Base-by-base conservation (phyloP, 1,284 basidiomycete species). In the Ceratobasidium papillatum region DNA sequence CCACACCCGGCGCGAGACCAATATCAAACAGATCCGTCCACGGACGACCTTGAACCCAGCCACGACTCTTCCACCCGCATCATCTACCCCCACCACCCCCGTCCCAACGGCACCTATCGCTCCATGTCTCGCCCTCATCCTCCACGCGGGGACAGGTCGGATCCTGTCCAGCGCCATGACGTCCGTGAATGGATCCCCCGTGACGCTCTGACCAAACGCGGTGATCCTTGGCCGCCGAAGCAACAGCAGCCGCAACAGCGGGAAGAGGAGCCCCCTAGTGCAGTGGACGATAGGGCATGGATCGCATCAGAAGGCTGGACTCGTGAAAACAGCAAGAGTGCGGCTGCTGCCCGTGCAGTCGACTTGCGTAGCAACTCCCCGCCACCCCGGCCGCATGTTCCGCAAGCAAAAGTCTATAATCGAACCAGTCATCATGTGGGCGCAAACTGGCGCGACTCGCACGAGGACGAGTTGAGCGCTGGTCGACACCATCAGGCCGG, bases 11-110 rank as follows among this genome's bases (percentile, higher is more conserved):
- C 22, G 22, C 69, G 69, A 22, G 69, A 72, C 69, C 69, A 61
- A 72, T 72, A 72, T 62, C 69, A 72, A 62, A 52, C 58, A 38
- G 69, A 72, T 72, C 56, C 69, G 38, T 45, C 68, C 41, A 71
- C 54, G 56, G 69, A 72, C 69, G 69, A 72, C 43, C 69, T 72
- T 72, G 69, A 72, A 72, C 45, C 69, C 22, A 72, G 69, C 69
- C 69, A 72, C 69, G 69, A 72, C 58, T 58, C 43, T 19, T 52
- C 68, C 27, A 36, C 17, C 27, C 68, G 68, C 36, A 56, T 45
- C 54, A 61, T 61, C 54, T 71, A 59, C 56, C 12, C 52, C 41
- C 38, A 43, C 32, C 65, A 68, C 49, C 43, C 30, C 25, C 58
- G 34, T 22, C 1, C 43, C 41, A 72, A 72, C 69, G 69, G 69